Conservation (phyloP, 208 protist genomes). For the Porcisia deanei region DNA sequence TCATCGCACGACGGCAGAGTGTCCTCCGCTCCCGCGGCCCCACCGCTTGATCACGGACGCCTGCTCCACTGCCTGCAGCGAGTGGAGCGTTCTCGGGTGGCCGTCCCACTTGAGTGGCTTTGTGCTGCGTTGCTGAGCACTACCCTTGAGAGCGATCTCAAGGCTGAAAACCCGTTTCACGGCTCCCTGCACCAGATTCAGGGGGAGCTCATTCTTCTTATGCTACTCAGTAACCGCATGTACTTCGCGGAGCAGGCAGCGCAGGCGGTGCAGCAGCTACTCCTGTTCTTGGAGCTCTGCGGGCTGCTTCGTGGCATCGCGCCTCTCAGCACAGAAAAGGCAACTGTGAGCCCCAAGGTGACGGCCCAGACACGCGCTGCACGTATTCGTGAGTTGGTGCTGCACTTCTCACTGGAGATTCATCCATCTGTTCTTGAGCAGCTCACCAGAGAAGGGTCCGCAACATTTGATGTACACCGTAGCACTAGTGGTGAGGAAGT, state of each 20-base stretch:
- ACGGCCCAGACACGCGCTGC: slow-evolving; percentile 5
- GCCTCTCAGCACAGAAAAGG: neutral
- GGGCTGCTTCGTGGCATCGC: slow-evolving; percentile 41
- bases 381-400: slow-evolving; percentile 35
- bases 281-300: slow-evolving; percentile 57
- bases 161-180: slow-evolving; percentile 68
- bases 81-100: slow-evolving; percentile 24
- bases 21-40: neutral
- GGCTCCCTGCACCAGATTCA: slow-evolving; percentile 30
- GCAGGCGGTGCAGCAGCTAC: slow-evolving; percentile 43
- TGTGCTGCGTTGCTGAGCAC: slow-evolving; percentile 59
- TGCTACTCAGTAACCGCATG: slow-evolving; percentile 68
- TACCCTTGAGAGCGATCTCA: slow-evolving; percentile 50
- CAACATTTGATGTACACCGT: neutral
- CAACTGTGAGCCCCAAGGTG: neutral
- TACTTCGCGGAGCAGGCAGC: slow-evolving; percentile 61
- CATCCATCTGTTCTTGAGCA: slow-evolving; percentile 26
- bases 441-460: slow-evolving; percentile 7
- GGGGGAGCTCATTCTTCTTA: slow-evolving; percentile 50
- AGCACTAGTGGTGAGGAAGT: neutral
- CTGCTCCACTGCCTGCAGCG: slow-evolving; percentile 37
- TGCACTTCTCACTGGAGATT: slow-evolving; percentile 60
- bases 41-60: neutral
- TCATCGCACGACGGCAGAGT: neutral
- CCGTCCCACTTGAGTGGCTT: slow-evolving; percentile 63